These are phyloP conservation scores for Chenopodium suecicum DNA, from an alignment of 148 eudicot genomes.

Conservation along the genomic window DNA sequence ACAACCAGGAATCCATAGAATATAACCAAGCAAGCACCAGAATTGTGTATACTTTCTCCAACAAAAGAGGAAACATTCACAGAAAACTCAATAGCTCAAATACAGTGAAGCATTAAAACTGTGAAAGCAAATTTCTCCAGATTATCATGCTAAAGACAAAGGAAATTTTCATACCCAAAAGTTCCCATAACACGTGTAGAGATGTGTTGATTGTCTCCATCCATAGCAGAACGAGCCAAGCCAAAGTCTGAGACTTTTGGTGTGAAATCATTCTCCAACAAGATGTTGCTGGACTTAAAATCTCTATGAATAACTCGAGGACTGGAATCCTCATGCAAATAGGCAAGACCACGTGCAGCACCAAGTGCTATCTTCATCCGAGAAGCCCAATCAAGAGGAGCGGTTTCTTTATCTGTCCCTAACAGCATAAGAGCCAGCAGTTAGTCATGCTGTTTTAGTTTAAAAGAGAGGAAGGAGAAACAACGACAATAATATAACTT, in stretches of 20 bases:
- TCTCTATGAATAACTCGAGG: constrained; percentile 96
- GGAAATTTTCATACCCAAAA: constrained; percentile 60
- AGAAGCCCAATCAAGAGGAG: constrained; percentile 82
- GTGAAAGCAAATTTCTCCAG: not conserved
- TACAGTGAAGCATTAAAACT: not conserved
- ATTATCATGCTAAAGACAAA: not conserved
- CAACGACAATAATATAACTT: constrained; percentile 33
- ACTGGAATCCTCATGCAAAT: constrained; percentile 95
- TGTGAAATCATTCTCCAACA: constrained; percentile 85
- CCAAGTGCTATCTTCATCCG: constrained; percentile 87
- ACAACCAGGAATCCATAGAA: not conserved
- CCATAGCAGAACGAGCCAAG: constrained; percentile 78
- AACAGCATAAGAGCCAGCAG: constrained; percentile 8
- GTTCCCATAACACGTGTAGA: constrained; percentile 99
- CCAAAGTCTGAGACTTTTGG: constrained; percentile 99
- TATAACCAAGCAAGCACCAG: not conserved
- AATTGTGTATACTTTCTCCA: not conserved
- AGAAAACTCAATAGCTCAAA: not conserved
- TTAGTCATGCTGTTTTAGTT: not conserved
- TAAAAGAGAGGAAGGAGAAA: not conserved
- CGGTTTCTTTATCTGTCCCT: constrained; percentile 66
- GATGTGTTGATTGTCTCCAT: constrained; percentile 68
- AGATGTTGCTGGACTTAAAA: constrained; percentile 91
- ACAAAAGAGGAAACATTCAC: constrained; percentile 7
- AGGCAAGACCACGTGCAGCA: constrained; percentile 95